Percentiles rank a stretch among this genome's conserved stretches.
phyloP scores from a whole-genome alignment of 306 rosid species.

The Quercus aquifolioides region DNA sequence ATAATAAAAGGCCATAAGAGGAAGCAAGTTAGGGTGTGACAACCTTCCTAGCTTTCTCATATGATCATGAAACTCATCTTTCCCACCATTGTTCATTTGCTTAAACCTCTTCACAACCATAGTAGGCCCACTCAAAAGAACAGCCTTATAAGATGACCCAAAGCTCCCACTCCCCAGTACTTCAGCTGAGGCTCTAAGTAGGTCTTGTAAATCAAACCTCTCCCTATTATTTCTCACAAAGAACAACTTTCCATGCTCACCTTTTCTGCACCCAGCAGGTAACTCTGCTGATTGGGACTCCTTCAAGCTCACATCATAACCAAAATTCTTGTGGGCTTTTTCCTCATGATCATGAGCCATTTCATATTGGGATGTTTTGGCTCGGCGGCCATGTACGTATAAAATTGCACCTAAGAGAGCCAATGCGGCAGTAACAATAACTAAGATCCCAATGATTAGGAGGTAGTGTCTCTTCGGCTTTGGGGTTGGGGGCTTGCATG shows the following conservation, averaged over 20 bases:
- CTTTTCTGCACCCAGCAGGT: slow-evolving; percentile 14
- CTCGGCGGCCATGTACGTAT: slow-evolving; percentile 16
- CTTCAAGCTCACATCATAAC: neutral
- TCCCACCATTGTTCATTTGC: slow-evolving; percentile 59
- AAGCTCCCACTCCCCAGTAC: slow-evolving; percentile 80
- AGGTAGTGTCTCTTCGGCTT: slow-evolving; percentile 19
- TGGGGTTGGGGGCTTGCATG: slow-evolving; percentile 33
- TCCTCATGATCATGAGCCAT: neutral
- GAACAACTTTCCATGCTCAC: slow-evolving; percentile 35
- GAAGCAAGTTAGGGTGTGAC: slow-evolving; percentile 58
- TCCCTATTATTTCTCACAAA: slow-evolving; percentile 41
- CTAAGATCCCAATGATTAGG: slow-evolving; percentile 22
- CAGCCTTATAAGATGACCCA: slow-evolving; percentile 79
- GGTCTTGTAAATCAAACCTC: slow-evolving; percentile 58
- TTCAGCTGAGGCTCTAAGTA: slow-evolving; percentile 77
- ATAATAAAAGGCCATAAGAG: slow-evolving; percentile 57
- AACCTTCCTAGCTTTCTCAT: slow-evolving; percentile 65
- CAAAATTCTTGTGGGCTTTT: neutral
- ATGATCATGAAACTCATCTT: slow-evolving; percentile 56
- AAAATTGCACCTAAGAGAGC: slow-evolving; percentile 23
- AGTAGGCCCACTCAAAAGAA: slow-evolving; percentile 47
- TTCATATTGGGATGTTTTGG: neutral
- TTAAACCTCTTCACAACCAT: slow-evolving; percentile 84
- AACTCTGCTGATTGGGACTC: slow-evolving; percentile 26
- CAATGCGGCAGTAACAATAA: slow-evolving; percentile 26